Conservation (phyloP, 805 yeast species). For the Clavispora vitiphila region DNA sequence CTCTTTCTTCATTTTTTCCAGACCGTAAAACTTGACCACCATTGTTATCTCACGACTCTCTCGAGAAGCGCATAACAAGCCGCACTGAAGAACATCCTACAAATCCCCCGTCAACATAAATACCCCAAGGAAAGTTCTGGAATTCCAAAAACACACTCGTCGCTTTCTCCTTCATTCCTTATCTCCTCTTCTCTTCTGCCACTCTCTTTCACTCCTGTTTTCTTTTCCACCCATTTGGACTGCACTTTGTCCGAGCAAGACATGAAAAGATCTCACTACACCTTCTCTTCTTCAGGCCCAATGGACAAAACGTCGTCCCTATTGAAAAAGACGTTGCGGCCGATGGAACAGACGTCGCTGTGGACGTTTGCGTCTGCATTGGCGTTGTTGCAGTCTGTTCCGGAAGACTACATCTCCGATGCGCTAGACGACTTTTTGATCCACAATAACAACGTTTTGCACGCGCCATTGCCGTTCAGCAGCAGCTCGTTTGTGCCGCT, state of each 20-base stretch:
- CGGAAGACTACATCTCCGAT: constrained; percentile 28
- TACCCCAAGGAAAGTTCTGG: too few species aligned
- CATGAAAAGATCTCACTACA: not conserved
- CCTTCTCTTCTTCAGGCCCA: not conserved
- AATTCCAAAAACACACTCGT: too few species aligned
- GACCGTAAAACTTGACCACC: too few species aligned
- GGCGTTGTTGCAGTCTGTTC: constrained; percentile 24
- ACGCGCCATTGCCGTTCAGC: constrained; percentile 29
- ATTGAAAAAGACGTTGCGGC: constrained; percentile 3
- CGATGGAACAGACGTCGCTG: constrained; percentile 13
- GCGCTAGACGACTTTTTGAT: constrained; percentile 38
- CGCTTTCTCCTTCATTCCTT: too few species aligned
- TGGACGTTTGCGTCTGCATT: constrained; percentile 40
- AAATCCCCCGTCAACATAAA: too few species aligned
- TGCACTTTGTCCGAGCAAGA: not conserved
- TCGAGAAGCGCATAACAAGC: too few species aligned
- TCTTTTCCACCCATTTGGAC: not conserved
- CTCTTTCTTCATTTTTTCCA: too few species aligned
- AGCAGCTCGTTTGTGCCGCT: not conserved
- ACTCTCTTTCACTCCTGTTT: not conserved
- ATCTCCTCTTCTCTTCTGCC: too few species aligned
- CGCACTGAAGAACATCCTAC: too few species aligned
- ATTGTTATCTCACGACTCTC: too few species aligned
- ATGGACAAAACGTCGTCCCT: constrained; percentile 1
- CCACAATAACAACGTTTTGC: constrained; percentile 25